Base-by-base conservation (phyloP, 176 grass and related monocot species). In the Hordeum vulgare region DNA sequence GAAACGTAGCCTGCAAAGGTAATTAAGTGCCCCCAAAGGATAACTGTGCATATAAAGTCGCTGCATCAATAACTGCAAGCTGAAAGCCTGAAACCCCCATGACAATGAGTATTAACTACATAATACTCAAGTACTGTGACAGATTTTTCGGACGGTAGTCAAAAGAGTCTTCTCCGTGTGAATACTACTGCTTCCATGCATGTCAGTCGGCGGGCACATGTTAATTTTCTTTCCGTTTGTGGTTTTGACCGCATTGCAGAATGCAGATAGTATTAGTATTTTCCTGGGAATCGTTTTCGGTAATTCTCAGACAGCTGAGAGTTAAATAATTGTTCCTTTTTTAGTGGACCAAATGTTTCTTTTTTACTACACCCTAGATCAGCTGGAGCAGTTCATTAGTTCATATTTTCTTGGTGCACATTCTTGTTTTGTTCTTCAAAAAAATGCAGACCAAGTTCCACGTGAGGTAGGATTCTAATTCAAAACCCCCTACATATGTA, bases 41-140 rank as follows among this genome's bases (percentile, higher is more conserved):
- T 56, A 56, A 56, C 25, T 42, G 67, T 25, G 41, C 12, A 71
- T 45, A 21, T 41, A 31, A 56, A 77, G 72, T 56, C 10, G 60
- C 72, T 67, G 82, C 33, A 67, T 67, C 73, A 67, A 51, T 84
- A 40, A 67, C 71, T 66, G 71, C 71, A 56, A 56, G 51, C 51
- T 56, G 51, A 21, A 77, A 56, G 13, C 9, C 23, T 39, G 36
- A 15, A 77, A 41, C 23, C 82, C 66, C 61, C 26, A 37, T 85
- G 26, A 25, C 28, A 36, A 14, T 73, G 24, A 40, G 80, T 61
- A 74, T 21, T 74, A 86, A 68, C 57, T 77, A 64, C 15, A 42
- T 74, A 70, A 42, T 74, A 70, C 69, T 83, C 56, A 57, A 73
- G 76, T 80, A 66, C 41, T 74, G 81, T 57, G 66, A 67, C 33